Percentiles rank a stretch among this genome's conserved stretches.
Conservation (phyloP, 192 early-diverging fungal genomes). For the Allomyces macrogynus region DNA sequence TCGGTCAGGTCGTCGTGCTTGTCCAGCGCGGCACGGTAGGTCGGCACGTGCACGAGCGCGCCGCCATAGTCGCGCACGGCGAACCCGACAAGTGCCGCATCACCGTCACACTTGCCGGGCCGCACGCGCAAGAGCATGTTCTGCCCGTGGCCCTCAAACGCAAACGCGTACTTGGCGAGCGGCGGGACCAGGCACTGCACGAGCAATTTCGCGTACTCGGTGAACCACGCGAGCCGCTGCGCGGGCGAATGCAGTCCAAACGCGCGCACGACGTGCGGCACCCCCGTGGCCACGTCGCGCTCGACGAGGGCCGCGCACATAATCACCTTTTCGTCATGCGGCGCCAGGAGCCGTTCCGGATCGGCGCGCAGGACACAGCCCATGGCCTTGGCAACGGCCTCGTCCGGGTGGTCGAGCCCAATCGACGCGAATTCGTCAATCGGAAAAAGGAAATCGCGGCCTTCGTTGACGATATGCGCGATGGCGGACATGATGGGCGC, state of each 20-base stretch:
- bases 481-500: constrained; percentile 31
- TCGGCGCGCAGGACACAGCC: constrained; percentile 33
- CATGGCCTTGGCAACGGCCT: constrained; percentile 39
- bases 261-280: constrained; percentile 14
- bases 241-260: constrained; percentile 22
- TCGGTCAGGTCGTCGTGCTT: constrained; percentile 6
- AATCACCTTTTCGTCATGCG: constrained; percentile 22
- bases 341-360: constrained; percentile 15
- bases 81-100: constrained; percentile 22
- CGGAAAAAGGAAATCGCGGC: constrained; percentile 19
- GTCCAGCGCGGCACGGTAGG: background rate
- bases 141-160: constrained; percentile 44
- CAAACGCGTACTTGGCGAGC: constrained; percentile 33
- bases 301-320: constrained; percentile 34
- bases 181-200: constrained; percentile 39
- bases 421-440: constrained; percentile 31
- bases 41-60: constrained; percentile 32
- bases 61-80: constrained; percentile 49
- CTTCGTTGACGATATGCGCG: constrained; percentile 17
- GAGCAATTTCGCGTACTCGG: constrained; percentile 20
- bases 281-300: background rate
- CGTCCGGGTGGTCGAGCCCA: constrained; percentile 22
- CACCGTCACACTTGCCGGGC: constrained; percentile 17
- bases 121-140: constrained; percentile 37
- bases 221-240: constrained; percentile 24